Evolutionary conservation across 202 grass and related monocot species (phyloP).

Genomic region (Panicum virgatum): DNA sequence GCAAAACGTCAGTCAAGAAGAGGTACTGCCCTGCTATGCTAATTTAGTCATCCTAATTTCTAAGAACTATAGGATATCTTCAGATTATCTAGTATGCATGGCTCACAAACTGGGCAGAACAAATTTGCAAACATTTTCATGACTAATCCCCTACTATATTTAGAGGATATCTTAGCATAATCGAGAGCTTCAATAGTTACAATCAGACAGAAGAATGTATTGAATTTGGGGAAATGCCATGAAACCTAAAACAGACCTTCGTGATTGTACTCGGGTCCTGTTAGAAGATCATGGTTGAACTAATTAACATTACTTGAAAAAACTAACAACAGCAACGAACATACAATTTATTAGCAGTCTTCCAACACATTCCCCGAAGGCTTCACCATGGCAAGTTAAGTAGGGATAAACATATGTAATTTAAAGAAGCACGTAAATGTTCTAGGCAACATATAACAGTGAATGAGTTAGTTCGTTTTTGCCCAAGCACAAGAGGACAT

Average conservation of each 20-base stretch:
- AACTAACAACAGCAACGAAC: not conserved
- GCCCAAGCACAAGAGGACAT: not conserved
- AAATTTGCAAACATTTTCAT: not conserved
- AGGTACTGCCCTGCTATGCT: not conserved
- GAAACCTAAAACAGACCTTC: constrained; percentile 12
- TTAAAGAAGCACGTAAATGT: not conserved
- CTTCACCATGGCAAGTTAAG: not conserved
- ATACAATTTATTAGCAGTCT: not conserved
- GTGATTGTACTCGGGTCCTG: not conserved
- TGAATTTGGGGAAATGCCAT: not conserved
- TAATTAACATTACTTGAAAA: not conserved
- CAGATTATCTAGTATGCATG: too few species aligned
- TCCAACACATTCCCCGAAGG: not conserved
- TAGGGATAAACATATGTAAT: not conserved
- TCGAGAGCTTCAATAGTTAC: not conserved
- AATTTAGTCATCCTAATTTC: constrained; percentile 12
- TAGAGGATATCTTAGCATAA: not conserved
- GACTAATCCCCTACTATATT: not conserved
- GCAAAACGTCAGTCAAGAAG: not conserved
- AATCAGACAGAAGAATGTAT: not conserved
- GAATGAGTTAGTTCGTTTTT: not conserved
- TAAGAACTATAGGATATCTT: too few species aligned
- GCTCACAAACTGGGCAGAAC: not conserved
- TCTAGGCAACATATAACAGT: not conserved
- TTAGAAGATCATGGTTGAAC: not conserved